A percentile compares a stretch with the other conserved stretches of the same genome.
These are phyloP conservation scores for Leccinum ochraceum DNA, from an alignment of 768 basidiomycete genomes.

Conservation along the genomic window DNA sequence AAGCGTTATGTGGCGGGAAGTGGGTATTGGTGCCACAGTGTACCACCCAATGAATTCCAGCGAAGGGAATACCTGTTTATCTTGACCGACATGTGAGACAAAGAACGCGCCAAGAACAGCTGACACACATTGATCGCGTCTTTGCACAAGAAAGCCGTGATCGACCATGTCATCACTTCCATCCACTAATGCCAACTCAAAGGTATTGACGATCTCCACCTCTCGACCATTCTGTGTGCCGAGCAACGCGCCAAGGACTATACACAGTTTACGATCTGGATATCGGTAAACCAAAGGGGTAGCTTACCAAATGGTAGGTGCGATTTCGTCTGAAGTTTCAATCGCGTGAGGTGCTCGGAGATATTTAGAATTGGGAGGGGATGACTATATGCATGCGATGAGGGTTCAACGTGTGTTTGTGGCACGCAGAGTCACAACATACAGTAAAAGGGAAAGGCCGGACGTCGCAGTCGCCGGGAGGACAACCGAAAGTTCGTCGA, in stretches of 20 bases:
- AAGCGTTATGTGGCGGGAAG: slow-evolving; percentile 72
- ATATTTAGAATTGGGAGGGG: slow-evolving; percentile 96
- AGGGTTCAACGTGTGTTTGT: slow-evolving; percentile 3
- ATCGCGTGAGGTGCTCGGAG: slow-evolving; percentile 90
- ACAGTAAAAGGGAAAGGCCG: slow-evolving; percentile 76
- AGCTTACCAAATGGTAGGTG: slow-evolving; percentile 64
- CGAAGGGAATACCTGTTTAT: slow-evolving; percentile 98
- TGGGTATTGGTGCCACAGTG: slow-evolving; percentile 76
- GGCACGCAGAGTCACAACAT: slow-evolving; percentile 28
- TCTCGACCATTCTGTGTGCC: slow-evolving; percentile 94
- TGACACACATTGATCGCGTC: slow-evolving; percentile 83
- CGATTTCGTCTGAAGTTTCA: slow-evolving; percentile 69
- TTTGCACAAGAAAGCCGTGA: slow-evolving; percentile 75
- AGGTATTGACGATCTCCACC: slow-evolving; percentile 96
- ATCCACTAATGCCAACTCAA: slow-evolving; percentile 75
- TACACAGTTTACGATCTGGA: neutral
- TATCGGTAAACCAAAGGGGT: neutral
- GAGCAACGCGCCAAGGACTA: slow-evolving; percentile 91
- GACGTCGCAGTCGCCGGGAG: slow-evolving; percentile 70
- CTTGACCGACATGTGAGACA: slow-evolving; percentile 42
- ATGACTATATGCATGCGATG: slow-evolving; percentile 57
- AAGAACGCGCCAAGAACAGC: slow-evolving; percentile 1
- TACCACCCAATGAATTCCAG: slow-evolving; percentile 99
- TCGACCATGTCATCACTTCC: slow-evolving; percentile 64
- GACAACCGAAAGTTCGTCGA: slow-evolving; percentile 75